Conservation (phyloP, 1,284 basidiomycete genomes). For the Cutaneotrichosporon dermatis region DNA sequence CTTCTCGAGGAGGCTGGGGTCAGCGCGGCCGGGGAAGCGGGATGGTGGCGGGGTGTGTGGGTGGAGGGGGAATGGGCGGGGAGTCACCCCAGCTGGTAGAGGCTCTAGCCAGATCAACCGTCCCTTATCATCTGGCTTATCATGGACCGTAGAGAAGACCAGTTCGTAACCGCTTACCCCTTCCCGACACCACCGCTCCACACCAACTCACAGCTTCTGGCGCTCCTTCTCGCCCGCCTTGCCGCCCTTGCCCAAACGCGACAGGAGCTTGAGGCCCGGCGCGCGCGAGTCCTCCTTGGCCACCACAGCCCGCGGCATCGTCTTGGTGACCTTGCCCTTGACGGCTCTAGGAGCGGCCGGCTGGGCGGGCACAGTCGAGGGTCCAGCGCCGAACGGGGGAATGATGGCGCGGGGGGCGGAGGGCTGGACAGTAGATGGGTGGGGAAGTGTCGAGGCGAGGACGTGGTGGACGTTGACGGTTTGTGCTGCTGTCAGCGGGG, state of each 20-base stretch:
- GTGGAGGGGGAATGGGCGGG: too few species aligned
- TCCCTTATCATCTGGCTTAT: too few species aligned
- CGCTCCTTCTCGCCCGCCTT: slow-evolving; percentile 26
- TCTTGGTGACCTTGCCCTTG: slow-evolving; percentile 17
- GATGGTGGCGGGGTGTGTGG: too few species aligned
- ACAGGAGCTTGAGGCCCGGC: slow-evolving; percentile 34
- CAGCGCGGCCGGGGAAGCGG: too few species aligned
- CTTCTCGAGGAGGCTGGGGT: slow-evolving; percentile 25
- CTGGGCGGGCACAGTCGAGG: not conserved
- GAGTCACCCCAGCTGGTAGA: too few species aligned
- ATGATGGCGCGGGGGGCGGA: slow-evolving; percentile 7
- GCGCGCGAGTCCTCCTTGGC: not conserved
- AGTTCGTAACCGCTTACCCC: too few species aligned
- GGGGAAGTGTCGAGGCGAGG: slow-evolving; percentile 26
- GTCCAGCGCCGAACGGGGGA: slow-evolving; percentile 1
- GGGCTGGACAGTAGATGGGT: slow-evolving; percentile 16
- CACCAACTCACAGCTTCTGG: slow-evolving; percentile 23
- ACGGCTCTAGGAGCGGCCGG: not conserved
- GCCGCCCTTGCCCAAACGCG: slow-evolving; percentile 29
- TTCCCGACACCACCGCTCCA: too few species aligned
- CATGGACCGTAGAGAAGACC: too few species aligned
- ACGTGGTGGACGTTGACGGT: slow-evolving; percentile 39
- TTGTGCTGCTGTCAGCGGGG: slow-evolving; percentile 26
- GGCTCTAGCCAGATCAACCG: too few species aligned
- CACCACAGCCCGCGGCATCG: slow-evolving; percentile 3